Base-by-base conservation (phyloP, 148 eudicot species). In the Salicornia ramosissima region DNA sequence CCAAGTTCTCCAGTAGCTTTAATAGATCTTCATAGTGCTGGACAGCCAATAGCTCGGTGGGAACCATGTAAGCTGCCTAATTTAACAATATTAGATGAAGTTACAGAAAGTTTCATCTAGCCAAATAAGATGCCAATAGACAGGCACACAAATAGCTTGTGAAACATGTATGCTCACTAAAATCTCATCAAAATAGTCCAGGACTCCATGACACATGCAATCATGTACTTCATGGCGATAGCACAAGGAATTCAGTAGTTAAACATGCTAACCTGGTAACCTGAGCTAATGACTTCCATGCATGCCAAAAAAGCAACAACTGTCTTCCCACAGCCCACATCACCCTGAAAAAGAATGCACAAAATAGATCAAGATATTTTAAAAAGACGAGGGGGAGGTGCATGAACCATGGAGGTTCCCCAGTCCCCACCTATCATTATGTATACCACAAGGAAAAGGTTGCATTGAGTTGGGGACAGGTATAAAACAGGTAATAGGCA, bases 321-420 rank as follows among this genome's bases (percentile, higher is more conserved):
- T 28, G 98, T 94, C 84, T 94, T 94, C 63, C 98, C 98, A 77
- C 98, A 94, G 49, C 98, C 98, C 80, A 94, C 98, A 78, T 94
- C 98, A 63, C 98, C 98, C 98, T 94, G 90, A 76, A 47, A 77
- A 57, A 63, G 78, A 36, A 57, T 67, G 21, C 21, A 25, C 36
- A 46, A 16, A n/a, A n/a, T 29, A 67, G 49, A 66, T 50, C 42
- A 71, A 57, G 11, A 59, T 36, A 33, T 5, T 49, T 52, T n/a
- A n/a, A n/a, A n/a, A n/a, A n/a, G n/a, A 6, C 11, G 42, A 43
- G 22, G 10, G 7, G 61, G 33, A 11, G 26, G 28, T 0, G 6
- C 16, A 21, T 71, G 18, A 60, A 6, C 8, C 10, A 29, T 1
- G n/a, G 12, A 58, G 1, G 2, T 8, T 30, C 24, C n/a, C n/a